Conservation (phyloP, 306 rosid species). For the Urtica urens region DNA sequence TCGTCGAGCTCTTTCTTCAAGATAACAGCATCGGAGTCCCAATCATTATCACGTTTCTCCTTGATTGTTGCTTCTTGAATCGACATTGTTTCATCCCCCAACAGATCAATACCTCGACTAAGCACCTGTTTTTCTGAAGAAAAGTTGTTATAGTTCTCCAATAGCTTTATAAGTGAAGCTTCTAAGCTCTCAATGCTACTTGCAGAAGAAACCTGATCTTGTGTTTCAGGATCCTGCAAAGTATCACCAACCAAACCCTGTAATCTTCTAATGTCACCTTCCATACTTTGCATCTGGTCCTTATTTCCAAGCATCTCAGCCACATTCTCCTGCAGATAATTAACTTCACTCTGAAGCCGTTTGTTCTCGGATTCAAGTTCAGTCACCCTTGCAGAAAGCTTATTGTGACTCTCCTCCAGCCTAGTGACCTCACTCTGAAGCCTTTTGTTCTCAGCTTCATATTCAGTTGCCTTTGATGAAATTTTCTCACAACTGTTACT, state of each 20-base stretch:
- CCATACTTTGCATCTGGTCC: slow-evolving; percentile 32
- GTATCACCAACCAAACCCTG: slow-evolving; percentile 45
- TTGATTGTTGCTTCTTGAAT: slow-evolving; percentile 33
- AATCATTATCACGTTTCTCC: slow-evolving; percentile 23
- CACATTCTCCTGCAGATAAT: slow-evolving; percentile 38
- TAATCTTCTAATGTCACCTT: slow-evolving; percentile 47
- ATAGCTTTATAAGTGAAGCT: slow-evolving; percentile 50
- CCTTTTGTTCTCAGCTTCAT: slow-evolving; percentile 42
- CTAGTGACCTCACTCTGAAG: slow-evolving; percentile 33
- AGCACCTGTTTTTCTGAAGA: slow-evolving; percentile 23
- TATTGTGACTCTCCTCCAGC: slow-evolving; percentile 37
- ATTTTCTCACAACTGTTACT: slow-evolving; percentile 38
- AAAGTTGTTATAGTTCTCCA: slow-evolving; percentile 39
- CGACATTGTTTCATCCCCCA: slow-evolving; percentile 19
- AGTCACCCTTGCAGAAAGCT: slow-evolving; percentile 12
- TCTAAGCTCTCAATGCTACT: slow-evolving; percentile 56
- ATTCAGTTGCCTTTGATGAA: slow-evolving; percentile 28
- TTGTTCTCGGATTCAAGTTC: slow-evolving; percentile 42
- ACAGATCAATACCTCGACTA: slow-evolving; percentile 22
- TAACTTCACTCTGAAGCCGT: slow-evolving; percentile 41
- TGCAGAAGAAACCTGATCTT: slow-evolving; percentile 36
- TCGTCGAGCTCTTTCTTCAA: slow-evolving; percentile 64
- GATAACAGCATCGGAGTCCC: slow-evolving; percentile 29
- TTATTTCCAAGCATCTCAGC: slow-evolving; percentile 35
- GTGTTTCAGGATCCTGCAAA: slow-evolving; percentile 34